phyloP scores from a whole-genome alignment of 2,329 filamentous ascomycete genomes.

The Hymenoscyphus occultus region DNA sequence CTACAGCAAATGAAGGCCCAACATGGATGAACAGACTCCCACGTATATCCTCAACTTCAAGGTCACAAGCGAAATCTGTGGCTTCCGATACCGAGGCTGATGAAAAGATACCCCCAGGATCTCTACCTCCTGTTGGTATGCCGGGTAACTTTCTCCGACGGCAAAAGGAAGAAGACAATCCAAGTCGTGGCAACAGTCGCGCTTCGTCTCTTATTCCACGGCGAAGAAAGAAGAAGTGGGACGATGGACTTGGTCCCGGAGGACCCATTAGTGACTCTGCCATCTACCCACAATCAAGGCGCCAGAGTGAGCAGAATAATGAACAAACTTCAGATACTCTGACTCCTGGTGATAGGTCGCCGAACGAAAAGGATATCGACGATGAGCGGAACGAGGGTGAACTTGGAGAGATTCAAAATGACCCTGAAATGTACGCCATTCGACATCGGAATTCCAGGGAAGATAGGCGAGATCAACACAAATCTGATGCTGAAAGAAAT shows the following conservation, averaged over 20 bases:
- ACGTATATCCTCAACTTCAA: conserved; percentile 61
- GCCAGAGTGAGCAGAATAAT: conserved; percentile 27
- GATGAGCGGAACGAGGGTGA: conserved; percentile 36
- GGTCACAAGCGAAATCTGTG: conserved; percentile 76
- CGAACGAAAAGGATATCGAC: conserved; percentile 27
- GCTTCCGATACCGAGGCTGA: conserved; percentile 76
- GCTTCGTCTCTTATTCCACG: conserved; percentile 58
- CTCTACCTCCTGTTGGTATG: conserved; percentile 67
- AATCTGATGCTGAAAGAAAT: conserved; percentile 33
- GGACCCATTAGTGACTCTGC: conserved; percentile 89
- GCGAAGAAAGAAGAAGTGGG: conserved; percentile 64
- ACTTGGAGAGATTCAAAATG: conserved; percentile 36
- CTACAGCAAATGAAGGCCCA: conserved; percentile 78
- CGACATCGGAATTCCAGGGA: conserved; percentile 35
- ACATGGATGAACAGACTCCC: conserved; percentile 95
- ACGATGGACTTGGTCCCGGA: conserved; percentile 71
- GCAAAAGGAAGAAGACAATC: conserved; percentile 71
- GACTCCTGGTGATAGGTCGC: conserved; percentile 32
- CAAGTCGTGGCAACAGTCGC: conserved; percentile 52
- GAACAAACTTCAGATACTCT: conserved; percentile 34
- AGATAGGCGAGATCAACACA: conserved; percentile 35
- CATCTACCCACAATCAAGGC: conserved; percentile 62
- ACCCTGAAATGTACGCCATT: conserved; percentile 37
- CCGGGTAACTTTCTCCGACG: conserved; percentile 77
- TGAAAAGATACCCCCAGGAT: conserved; percentile 67